Evolutionary conservation across 1,284 basidiomycete genomes (phyloP).

Genomic region (Ustilago crameri): DNA sequence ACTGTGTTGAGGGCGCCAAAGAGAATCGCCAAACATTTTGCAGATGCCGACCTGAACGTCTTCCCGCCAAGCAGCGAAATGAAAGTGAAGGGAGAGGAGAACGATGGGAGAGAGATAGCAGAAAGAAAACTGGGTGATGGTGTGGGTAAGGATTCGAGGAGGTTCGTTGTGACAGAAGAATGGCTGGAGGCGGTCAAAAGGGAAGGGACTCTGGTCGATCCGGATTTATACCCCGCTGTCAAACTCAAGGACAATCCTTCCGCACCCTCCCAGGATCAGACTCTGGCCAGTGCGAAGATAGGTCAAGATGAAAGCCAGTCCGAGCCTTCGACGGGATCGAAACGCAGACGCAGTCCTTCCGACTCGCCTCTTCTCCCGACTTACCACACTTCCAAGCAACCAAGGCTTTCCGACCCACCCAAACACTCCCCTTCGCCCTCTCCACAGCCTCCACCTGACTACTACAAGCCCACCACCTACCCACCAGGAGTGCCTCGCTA

Average conservation of each 20-base stretch:
- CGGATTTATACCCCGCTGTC: constrained; percentile 34
- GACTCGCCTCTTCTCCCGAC: constrained; percentile 22
- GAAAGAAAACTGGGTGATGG: constrained; percentile 12
- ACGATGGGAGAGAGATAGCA: constrained; percentile 3
- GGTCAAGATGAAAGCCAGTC: background rate
- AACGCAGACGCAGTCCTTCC: constrained; percentile 22
- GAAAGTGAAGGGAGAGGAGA: background rate
- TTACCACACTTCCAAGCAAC: background rate
- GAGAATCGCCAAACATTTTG: constrained; percentile 34
- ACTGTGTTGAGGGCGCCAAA: constrained; percentile 42
- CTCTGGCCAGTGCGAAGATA: background rate
- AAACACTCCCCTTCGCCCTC: background rate
- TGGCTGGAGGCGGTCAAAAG: constrained; percentile 30
- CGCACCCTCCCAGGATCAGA: background rate
- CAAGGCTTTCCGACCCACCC: background rate
- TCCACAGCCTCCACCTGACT: background rate
- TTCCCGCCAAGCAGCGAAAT: background rate
- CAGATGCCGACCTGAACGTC: constrained; percentile 16
- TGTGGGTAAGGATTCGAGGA: constrained; percentile 29
- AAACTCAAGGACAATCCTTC: background rate
- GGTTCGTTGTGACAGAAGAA: constrained; percentile 33
- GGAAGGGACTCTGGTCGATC: constrained; percentile 34
- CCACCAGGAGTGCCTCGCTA: constrained; percentile 22
- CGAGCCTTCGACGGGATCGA: background rate
- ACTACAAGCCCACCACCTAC: constrained; percentile 20